Conservation (phyloP, 345 rosid genomes). For the Dovyalis caffra region DNA sequence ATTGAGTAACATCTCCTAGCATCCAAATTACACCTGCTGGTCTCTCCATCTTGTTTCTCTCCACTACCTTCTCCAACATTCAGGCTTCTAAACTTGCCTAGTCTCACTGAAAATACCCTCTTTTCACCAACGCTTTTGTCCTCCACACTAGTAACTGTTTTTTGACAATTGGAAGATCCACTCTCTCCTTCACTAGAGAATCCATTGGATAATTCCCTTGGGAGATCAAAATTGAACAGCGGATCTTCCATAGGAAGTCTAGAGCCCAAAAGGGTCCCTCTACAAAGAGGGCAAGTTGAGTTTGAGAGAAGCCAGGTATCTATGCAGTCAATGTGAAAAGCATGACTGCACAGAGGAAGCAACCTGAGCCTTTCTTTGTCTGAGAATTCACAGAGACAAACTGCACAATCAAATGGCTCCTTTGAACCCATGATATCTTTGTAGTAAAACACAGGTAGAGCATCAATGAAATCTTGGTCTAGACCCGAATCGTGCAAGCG, state of each 20-base stretch:
- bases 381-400: conserved; percentile 66
- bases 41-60: conserved; percentile 38
- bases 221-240: conserved; percentile 19
- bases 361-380: conserved; percentile 58
- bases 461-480: conserved; percentile 65
- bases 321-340: conserved; percentile 68
- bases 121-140: conserved; percentile 28
- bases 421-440: conserved; percentile 57
- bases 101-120: conserved; percentile 57
- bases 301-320: conserved; percentile 82
- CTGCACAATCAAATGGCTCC: conserved; percentile 75
- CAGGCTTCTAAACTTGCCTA: conserved; percentile 54
- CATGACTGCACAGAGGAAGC: conserved; percentile 67
- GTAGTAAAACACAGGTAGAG: conserved; percentile 65
- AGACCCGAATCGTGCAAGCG: conserved; percentile 66
- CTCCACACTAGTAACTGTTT: neutral
- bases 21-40: conserved; percentile 41
- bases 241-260: conserved; percentile 24
- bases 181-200: conserved; percentile 30
- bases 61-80: conserved; percentile 29
- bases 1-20: conserved; percentile 70
- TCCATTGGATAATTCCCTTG: conserved; percentile 26
- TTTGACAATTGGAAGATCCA: conserved; percentile 19
- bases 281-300: conserved; percentile 77
- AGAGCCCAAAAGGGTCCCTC: conserved; percentile 44